Conservation (phyloP, 1,139 yeast genomes). For the Saccharomyces hybrid region DNA sequence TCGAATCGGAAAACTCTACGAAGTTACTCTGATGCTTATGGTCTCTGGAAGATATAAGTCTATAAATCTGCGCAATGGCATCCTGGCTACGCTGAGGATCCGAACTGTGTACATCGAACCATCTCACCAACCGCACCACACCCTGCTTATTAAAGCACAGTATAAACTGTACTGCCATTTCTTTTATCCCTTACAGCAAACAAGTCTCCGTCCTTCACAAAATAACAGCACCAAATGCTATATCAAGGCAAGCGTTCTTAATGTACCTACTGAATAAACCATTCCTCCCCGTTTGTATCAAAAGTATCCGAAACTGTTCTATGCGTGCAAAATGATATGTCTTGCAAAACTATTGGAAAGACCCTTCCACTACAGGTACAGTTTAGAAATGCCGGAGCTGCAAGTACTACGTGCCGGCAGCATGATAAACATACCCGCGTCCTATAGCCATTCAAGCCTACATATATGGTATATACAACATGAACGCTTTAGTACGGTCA, state of each 20-base stretch:
- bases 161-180: conserved; percentile 74
- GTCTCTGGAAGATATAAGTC: conserved; percentile 74
- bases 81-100: conserved; percentile 22
- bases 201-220: background rate
- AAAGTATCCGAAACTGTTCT: background rate
- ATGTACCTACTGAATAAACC: background rate
- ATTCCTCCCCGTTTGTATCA: background rate
- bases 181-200: background rate
- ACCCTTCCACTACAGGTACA: background rate
- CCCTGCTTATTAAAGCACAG: conserved; percentile 88
- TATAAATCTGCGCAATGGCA: conserved; percentile 49
- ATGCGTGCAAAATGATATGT: background rate
- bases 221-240: background rate
- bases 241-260: background rate
- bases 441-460: background rate
- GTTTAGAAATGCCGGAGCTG: background rate
- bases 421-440: background rate
- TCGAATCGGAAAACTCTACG: conserved; percentile 59
- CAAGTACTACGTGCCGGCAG: background rate
- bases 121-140: conserved; percentile 77
- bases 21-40: conserved; percentile 76
- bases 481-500: background rate
- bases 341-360: background rate
- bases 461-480: background rate
- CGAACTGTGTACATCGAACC: conserved; percentile 43